phyloP scores from a whole-genome alignment of 768 basidiomycete species.

The Lactarius sp. region DNA sequence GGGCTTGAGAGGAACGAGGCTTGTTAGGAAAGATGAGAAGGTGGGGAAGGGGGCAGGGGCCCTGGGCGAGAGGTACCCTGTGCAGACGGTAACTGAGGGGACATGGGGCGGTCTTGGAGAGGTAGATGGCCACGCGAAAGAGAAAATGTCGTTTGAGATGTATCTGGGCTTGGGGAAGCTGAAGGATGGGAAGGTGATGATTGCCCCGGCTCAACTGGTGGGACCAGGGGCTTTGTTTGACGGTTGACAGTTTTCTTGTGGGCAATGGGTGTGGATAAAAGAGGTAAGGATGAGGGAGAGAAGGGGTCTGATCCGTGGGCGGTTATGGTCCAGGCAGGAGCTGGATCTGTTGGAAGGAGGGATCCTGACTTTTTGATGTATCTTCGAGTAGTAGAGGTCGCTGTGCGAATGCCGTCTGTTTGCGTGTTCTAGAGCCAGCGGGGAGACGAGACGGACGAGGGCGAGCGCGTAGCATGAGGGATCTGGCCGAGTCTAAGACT shows the following conservation, averaged over 20 bases:
- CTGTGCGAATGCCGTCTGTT: not conserved
- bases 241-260: not conserved
- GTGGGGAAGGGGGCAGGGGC: not conserved
- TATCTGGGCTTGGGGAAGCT: not conserved
- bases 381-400: not conserved
- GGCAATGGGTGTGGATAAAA: not conserved
- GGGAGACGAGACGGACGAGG: too few relatives aligned
- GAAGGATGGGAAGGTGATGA: not conserved
- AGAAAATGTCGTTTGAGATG: not conserved
- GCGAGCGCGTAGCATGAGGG: too few relatives aligned
- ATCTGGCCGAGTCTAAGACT: not conserved
- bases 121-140: not conserved
- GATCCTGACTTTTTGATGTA: not conserved
- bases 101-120: not conserved
- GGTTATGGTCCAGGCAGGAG: not conserved
- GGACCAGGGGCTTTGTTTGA: not conserved
- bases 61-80: constrained; percentile 5
- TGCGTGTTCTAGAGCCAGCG: too few relatives aligned
- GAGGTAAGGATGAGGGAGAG: not conserved
- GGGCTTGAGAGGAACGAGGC: constrained; percentile 8
- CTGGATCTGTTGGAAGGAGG: not conserved
- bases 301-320: not conserved
- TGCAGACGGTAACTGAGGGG: not conserved
- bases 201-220: not conserved
- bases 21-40: not conserved